These are phyloP conservation scores for Phaeophleospora eucalypticola DNA, from an alignment of 2,329 filamentous ascomycete species.

Conservation along the genomic window DNA sequence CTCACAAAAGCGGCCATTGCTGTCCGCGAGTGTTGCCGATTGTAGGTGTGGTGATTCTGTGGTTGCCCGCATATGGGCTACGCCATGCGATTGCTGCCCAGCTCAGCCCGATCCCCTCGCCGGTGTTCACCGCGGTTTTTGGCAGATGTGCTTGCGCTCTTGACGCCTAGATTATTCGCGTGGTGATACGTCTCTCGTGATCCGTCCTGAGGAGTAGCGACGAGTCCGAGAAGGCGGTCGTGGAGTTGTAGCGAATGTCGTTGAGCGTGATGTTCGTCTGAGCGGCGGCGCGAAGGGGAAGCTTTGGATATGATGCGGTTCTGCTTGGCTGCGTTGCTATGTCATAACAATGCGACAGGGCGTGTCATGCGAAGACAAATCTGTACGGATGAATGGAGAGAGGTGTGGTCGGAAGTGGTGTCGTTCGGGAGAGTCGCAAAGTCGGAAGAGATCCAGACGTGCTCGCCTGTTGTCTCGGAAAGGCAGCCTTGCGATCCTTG, in stretches of 20 bases:
- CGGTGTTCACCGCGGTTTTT: neutral
- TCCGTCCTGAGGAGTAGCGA: neutral
- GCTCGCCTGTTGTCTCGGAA: neutral
- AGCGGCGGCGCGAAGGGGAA: neutral
- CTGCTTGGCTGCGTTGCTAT: neutral
- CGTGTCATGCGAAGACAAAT: neutral
- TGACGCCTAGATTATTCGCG: neutral
- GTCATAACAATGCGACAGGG: neutral
- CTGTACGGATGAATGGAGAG: neutral
- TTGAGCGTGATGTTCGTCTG: neutral
- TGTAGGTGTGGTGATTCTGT: conserved; percentile 8
- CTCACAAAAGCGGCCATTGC: conserved; percentile 72
- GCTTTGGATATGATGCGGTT: neutral
- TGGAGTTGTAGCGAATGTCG: neutral
- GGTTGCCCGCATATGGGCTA: conserved; percentile 18
- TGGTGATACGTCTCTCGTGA: no score
- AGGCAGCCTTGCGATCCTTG: neutral
- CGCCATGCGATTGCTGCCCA: conserved; percentile 3
- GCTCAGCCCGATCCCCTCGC: neutral
- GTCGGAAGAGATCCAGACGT: neutral
- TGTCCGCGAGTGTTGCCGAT: conserved; percentile 11
- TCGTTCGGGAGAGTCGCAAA: neutral
- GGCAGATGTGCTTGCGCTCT: neutral
- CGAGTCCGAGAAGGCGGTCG: neutral
- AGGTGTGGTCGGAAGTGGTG: neutral